A percentile compares a stretch with the other conserved stretches of the same genome.
phyloP scores from a whole-genome alignment of 2,329 filamentous ascomycete species.

The Sordariomycetes sp. region DNA sequence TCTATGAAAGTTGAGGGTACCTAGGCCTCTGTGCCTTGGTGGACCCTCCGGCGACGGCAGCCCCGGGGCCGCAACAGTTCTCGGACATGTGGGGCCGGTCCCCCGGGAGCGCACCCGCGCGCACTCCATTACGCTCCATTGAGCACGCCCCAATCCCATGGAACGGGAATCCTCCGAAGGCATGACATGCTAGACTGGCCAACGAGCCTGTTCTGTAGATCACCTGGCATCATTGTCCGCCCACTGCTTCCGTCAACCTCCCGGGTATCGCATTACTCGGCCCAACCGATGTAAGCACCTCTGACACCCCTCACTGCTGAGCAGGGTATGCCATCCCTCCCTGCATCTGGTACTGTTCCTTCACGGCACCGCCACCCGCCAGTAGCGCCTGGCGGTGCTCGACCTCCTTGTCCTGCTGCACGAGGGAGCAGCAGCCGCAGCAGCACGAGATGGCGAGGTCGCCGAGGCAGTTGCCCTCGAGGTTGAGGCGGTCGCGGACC shows the following conservation, averaged over 20 bases:
- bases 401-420: constrained; percentile 34
- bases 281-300: background rate
- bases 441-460: constrained; percentile 29
- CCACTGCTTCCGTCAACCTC: background rate
- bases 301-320: background rate
- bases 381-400: constrained; percentile 18
- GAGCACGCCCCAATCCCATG: no score
- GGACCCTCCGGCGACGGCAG: no score
- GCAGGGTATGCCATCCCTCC: constrained; percentile 15
- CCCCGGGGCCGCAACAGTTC: no score
- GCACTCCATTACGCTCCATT: no score
- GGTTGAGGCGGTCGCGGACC: constrained; percentile 28
- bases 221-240: background rate
- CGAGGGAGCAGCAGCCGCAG: constrained; percentile 28
- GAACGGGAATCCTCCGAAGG: no score
- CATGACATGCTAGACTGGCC: no score
- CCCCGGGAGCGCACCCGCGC: no score
- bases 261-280: background rate
- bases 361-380: constrained; percentile 7
- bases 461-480: constrained; percentile 26
- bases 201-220: background rate
- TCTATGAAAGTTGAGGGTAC: no score
- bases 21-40: no score
- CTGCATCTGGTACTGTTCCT: constrained; percentile 17
- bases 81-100: no score